Base-by-base conservation (phyloP, 2,329 filamentous ascomycete genomes). In the Aureobasidium mangrovei region DNA sequence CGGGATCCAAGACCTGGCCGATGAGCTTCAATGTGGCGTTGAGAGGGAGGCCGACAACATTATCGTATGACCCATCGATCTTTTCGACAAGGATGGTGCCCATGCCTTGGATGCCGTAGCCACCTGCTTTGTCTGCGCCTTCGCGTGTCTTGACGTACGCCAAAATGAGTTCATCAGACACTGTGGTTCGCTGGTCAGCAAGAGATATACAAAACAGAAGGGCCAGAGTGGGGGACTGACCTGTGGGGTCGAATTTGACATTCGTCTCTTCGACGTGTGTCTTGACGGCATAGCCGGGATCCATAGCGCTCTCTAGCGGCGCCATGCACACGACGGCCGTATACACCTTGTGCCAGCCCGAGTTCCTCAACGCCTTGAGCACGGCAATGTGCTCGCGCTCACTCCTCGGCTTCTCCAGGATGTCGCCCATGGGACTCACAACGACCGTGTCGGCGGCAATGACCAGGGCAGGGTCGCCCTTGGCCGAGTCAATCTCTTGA, bases 41-140 rank as follows among this genome's bases (percentile, higher is more conserved):
- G 60, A 97, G 77, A 6, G 93, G 93, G 69, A 98, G 69, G 0
- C 93, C 93, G 29, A 98, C 84, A 1, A 97, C 93, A 69, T 97
- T 97, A 74, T 98, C 93, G 64, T 89, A 88, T 53, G 82, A 83
- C 8, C 93, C 93, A 60, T 95, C 88, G 60, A 98, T 86, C 69
- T 79, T 85, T 68, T 96, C 90, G 9, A 98, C 83, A 55, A 98
- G 71, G 67, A 96, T 83, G 7, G 87, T 85, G 1, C 88, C 93
- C 8, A 91, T 75, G 0, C 91, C 93, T 71, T 98, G 93, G 52
- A 98, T 81, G 1, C 89, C 93, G 70, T 98, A 98, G 0, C 93
- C 93, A 2, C 93, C 93, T 0, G 93, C 93, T 76, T 97, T 98
- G 70, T 97, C 93, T 8, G 83, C 90, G 2, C 93, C 93, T 74